A percentile compares a stretch with the other conserved stretches of the same genome.
phyloP scores from a whole-genome alignment of 345 rosid species.

The Syzygium aromaticum region DNA sequence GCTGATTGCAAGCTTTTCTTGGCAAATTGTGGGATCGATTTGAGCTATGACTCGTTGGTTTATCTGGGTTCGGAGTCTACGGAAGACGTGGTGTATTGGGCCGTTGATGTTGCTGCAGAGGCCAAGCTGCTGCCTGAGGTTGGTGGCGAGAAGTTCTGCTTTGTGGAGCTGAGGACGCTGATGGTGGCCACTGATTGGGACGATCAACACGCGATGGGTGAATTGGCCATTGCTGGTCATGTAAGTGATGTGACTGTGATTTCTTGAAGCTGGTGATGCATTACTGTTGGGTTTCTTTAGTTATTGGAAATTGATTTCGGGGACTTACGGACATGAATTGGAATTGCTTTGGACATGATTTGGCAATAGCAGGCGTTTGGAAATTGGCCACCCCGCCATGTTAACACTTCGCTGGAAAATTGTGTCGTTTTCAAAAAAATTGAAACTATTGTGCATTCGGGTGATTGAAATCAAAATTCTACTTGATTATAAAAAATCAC shows the following conservation, averaged over 20 bases:
- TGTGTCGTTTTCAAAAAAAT: background rate
- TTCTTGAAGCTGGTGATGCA: background rate
- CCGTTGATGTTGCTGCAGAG: constrained; percentile 53
- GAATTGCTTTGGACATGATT: background rate
- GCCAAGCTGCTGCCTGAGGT: constrained; percentile 30
- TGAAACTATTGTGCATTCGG: background rate
- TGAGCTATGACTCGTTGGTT: constrained; percentile 48
- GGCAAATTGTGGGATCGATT: constrained; percentile 32
- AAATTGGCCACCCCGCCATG: background rate
- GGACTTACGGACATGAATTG: background rate
- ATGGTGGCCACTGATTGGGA: constrained; percentile 98
- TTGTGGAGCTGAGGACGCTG: constrained; percentile 80
- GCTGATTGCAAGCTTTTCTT: constrained; percentile 44
- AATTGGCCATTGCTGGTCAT: constrained; percentile 92
- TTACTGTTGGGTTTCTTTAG: background rate
- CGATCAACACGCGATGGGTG: constrained; percentile 60
- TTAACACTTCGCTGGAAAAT: background rate
- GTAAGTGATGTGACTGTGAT: constrained; percentile 29
- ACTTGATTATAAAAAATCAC: background rate
- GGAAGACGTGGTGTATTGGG: constrained; percentile 63
- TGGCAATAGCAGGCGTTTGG: background rate
- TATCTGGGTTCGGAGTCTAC: constrained; percentile 84
- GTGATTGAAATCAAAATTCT: background rate
- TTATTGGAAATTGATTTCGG: background rate
- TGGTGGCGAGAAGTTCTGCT: constrained; percentile 36